Evolutionary conservation across 116 monocot species (phyloP), one percentile per base, ranked within the genome.

Genomic region (Papilionanthe hybrid): DNA sequence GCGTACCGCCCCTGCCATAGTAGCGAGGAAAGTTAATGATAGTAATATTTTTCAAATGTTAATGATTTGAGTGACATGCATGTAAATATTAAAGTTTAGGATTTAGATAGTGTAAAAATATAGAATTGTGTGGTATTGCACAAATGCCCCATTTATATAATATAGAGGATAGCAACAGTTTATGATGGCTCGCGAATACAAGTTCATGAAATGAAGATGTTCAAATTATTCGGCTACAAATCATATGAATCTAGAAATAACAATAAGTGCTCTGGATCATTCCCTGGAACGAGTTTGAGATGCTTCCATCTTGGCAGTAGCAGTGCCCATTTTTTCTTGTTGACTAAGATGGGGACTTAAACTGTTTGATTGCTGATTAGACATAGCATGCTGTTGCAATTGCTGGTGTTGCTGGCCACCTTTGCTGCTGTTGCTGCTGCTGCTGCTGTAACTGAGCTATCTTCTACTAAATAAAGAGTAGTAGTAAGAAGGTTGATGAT

Each of bases 271-370:
- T n/a, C n/a, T 69, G 32, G 83, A 65, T 86, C 87, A 81, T 78
- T 69, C 79, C 86, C 98, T 75, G 86, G 63, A 90, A 91, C 9
- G 91, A 87, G 55, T 90, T 92, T 67, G 94, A 77, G 74, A 91
- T 72, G 79, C 80, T 85, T 78, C 87, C 87, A 58, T 84, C 83
- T 43, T n/a, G n/a, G 86, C 68, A 18, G 77, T 55, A 66, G 42
- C 78, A 25, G 74, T 78, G 15, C 68, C 75, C 13, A 81, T 53
- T 47, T 87, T 87, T 23, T 83, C 87, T 71, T 75, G 87, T 68
- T 79, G 79, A 72, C 48, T 82, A 67, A 84, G 81, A 66, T 81
- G 42, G 7, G 73, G 78, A 71, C 78, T 87, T 48, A 84, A 81
- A 63, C 57, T 78, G 78, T 79, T 84, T 55, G 84, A 87, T 71